Conservation (phyloP, 1,284 basidiomycete species). For the Puccinia novopanici region DNA sequence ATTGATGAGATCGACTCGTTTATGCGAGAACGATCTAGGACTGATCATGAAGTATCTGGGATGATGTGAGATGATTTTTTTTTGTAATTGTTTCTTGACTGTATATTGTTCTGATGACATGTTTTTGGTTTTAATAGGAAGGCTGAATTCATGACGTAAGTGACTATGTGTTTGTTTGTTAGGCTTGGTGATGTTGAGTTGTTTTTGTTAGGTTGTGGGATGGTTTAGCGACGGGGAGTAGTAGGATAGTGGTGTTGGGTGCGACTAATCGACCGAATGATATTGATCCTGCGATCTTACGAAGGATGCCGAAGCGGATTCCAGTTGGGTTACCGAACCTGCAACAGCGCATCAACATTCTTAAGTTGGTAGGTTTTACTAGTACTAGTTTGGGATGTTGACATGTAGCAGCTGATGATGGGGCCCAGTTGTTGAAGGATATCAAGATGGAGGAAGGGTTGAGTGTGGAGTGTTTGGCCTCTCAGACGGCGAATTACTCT, state of each 20-base stretch:
- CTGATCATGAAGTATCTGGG: slow-evolving; percentile 94
- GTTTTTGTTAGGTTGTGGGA: slow-evolving; percentile 77
- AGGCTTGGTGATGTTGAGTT: neutral
- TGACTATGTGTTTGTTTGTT: neutral
- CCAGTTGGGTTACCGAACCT: slow-evolving; percentile 78
- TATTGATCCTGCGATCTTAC: slow-evolving; percentile 91
- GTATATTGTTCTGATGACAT: too few relatives aligned
- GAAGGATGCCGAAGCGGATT: slow-evolving; percentile 98
- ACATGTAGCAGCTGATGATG: too few relatives aligned
- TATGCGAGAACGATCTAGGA: slow-evolving; percentile 77
- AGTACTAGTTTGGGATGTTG: neutral
- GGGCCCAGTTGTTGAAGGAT: slow-evolving; percentile 47
- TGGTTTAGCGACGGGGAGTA: slow-evolving; percentile 77
- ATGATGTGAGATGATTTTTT: slow-evolving; percentile 70
- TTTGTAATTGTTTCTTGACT: too few relatives aligned
- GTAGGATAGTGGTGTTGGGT: slow-evolving; percentile 85
- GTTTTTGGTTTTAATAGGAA: slow-evolving; percentile 67
- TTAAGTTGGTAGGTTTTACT: slow-evolving; percentile 70
- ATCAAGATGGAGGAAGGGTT: slow-evolving; percentile 68
- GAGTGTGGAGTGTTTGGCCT: slow-evolving; percentile 70
- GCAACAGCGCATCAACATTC: slow-evolving; percentile 82
- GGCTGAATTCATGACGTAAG: slow-evolving; percentile 98
- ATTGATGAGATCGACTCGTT: slow-evolving; percentile 86
- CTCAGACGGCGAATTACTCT: slow-evolving; percentile 74
- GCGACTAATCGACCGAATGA: slow-evolving; percentile 94